These are phyloP conservation scores for Xenoacremonium recifei DNA, from an alignment of 2,329 filamentous ascomycete species.

Conservation along the genomic window DNA sequence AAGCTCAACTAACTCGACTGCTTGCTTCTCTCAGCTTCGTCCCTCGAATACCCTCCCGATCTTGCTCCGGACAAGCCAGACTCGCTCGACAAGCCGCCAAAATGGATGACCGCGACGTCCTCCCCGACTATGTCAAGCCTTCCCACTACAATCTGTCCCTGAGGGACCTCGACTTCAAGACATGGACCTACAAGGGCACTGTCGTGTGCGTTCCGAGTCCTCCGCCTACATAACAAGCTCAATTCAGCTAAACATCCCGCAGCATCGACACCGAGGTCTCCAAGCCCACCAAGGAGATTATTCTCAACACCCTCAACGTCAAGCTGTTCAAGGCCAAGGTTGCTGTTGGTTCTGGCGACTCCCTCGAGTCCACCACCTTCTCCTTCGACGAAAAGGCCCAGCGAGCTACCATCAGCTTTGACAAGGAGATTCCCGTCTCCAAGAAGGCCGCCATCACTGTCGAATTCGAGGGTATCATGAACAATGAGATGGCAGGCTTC, in stretches of 20 bases:
- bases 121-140: constrained; percentile 70
- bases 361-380: constrained; percentile 64
- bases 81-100: constrained; percentile 30
- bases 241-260: constrained; percentile 13
- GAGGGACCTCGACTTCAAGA: constrained; percentile 73
- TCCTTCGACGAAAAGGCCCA: constrained; percentile 82
- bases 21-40: constrained; percentile 22
- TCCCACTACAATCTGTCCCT: constrained; percentile 83
- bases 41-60: constrained; percentile 26
- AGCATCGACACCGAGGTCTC: constrained; percentile 75
- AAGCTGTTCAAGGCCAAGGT: constrained; percentile 68
- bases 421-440: constrained; percentile 65
- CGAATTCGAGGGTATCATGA: constrained; percentile 77
- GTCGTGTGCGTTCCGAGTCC: constrained; percentile 51
- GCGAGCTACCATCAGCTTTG: constrained; percentile 75
- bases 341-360: constrained; percentile 49
- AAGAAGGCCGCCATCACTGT: constrained; percentile 67
- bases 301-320: constrained; percentile 83
- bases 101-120: constrained; percentile 61
- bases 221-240: constrained; percentile 7
- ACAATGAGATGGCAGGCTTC: constrained; percentile 90
- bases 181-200: constrained; percentile 77
- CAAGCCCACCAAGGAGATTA: constrained; percentile 71
- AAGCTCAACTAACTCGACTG: not conserved
- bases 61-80: constrained; percentile 36